Percentiles rank a stretch among this genome's conserved stretches.
Conservation (phyloP, 305 asterid species). For the Solanum chacoense region DNA sequence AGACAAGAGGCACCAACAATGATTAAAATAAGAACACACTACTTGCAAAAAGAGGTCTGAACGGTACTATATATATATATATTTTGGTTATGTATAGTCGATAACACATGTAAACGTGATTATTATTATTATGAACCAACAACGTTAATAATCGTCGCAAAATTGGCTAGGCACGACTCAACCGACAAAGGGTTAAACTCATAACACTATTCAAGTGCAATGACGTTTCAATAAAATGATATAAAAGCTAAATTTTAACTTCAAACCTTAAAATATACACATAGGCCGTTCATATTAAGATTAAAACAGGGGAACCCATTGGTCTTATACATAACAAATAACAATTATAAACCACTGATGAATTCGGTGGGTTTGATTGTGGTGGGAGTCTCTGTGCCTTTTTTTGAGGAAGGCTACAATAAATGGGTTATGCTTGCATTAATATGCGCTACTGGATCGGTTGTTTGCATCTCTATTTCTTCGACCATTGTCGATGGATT, state of each 20-base stretch:
- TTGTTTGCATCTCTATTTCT: too few species aligned
- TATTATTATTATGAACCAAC: not conserved
- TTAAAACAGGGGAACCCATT: not conserved
- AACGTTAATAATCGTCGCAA: too few species aligned
- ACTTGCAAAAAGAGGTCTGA: too few species aligned
- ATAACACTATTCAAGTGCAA: not conserved
- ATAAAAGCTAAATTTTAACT: not conserved
- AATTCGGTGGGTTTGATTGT: too few species aligned
- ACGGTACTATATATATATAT: not conserved
- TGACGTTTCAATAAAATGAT: not conserved
- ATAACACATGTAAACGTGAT: not conserved
- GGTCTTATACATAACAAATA: not conserved
- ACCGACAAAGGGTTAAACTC: not conserved
- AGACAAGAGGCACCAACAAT: not conserved
- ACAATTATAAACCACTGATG: not conserved
- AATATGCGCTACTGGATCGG: too few species aligned
- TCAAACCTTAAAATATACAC: not conserved
- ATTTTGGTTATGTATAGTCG: too few species aligned
- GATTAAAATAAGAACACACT: not conserved
- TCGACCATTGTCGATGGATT: too few species aligned
- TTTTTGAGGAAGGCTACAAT: rapidly evolving
- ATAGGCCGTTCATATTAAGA: not conserved
- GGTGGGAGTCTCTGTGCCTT: not conserved
- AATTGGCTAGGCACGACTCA: not conserved
- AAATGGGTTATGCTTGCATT: too few species aligned